phyloP scores from a whole-genome alignment of 306 rosid genomes.

The Acacia confusa region DNA sequence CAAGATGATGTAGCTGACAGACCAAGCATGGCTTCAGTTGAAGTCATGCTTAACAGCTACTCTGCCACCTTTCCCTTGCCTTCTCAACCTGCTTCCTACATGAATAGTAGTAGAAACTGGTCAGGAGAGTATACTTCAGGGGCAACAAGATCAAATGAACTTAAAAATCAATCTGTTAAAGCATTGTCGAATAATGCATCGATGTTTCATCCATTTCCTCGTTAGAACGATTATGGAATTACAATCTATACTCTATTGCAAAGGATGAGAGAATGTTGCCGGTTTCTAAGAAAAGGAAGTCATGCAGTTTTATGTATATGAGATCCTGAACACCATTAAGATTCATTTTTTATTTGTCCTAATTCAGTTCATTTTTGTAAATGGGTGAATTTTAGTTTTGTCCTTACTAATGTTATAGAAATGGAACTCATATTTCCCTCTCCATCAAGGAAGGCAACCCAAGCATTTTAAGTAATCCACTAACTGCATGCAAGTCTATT shows the following conservation, averaged over 20 bases:
- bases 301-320: neutral
- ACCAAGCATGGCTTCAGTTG: conserved; percentile 50
- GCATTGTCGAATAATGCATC: conserved; percentile 20
- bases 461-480: neutral
- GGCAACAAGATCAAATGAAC: conserved; percentile 14
- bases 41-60: conserved; percentile 42
- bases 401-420: neutral
- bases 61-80: conserved; percentile 42
- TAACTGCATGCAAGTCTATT: neutral
- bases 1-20: conserved; percentile 47
- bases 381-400: neutral
- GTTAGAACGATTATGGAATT: conserved; percentile 9
- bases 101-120: neutral
- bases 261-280: neutral
- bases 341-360: neutral
- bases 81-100: conserved; percentile 34
- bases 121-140: conserved; percentile 13
- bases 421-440: neutral
- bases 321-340: neutral
- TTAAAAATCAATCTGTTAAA: neutral
- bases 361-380: neutral
- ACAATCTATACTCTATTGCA: neutral
- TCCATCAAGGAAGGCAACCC: neutral
- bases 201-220: conserved; percentile 29
- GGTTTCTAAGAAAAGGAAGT: neutral